These are phyloP conservation scores for Mitragyna speciosa DNA, from an alignment of 257 asterid species.

Conservation along the genomic window DNA sequence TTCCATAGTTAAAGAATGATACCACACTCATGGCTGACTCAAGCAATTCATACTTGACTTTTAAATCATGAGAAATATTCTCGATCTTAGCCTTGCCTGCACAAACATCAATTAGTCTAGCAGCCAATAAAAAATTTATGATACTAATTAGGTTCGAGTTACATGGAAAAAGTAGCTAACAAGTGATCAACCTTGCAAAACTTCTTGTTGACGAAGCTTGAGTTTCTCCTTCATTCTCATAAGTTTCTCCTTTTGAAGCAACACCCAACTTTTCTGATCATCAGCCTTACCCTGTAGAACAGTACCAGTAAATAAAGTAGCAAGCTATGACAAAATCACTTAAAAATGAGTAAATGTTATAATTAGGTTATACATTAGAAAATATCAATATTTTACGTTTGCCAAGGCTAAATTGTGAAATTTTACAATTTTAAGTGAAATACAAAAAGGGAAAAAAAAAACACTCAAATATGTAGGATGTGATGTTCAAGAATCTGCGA, in stretches of 20 bases:
- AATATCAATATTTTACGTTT: background rate
- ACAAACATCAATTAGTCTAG: conserved; percentile 33
- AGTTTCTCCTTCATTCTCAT: conserved; percentile 75
- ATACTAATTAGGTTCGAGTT: conserved; percentile 1
- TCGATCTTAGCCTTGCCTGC: conserved; percentile 75
- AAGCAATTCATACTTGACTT: conserved; percentile 61
- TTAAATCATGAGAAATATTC: conserved; percentile 64
- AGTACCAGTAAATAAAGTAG: background rate
- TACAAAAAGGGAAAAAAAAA: no score
- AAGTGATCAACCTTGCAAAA: conserved; percentile 59
- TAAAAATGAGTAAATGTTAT: background rate
- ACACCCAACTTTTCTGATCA: conserved; percentile 89
- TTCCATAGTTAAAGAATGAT: conserved; percentile 13
- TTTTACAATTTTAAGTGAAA: background rate
- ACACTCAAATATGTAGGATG: no score
- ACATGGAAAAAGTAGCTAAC: background rate
- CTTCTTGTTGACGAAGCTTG: conserved; percentile 57
- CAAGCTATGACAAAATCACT: background rate
- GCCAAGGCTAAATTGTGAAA: background rate
- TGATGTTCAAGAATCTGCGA: no score
- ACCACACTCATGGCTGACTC: conserved; percentile 76
- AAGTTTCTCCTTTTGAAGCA: conserved; percentile 78
- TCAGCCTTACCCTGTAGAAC: conserved; percentile 82
- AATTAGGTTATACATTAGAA: conserved; percentile 1
- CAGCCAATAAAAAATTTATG: conserved; percentile 17